phyloP scores from a whole-genome alignment of 805 yeast species.

The Ogataea pilisensis region DNA sequence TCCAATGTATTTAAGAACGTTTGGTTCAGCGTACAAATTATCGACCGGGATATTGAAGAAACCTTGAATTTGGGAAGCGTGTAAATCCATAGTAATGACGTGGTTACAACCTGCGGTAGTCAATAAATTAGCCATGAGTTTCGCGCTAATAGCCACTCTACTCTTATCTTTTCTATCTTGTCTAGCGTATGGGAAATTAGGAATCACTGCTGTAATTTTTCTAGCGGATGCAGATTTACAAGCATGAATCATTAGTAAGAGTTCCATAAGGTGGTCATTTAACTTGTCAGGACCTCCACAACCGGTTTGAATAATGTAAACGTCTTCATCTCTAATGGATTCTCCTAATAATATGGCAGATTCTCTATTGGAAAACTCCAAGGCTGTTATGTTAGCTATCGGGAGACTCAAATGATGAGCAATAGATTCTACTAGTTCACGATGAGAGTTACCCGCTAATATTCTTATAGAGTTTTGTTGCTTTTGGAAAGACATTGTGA shows the following conservation, averaged over 20 bases:
- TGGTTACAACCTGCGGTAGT: slow-evolving; percentile 95
- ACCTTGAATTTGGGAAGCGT: slow-evolving; percentile 97
- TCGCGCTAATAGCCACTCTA: slow-evolving; percentile 95
- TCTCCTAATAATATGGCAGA: slow-evolving; percentile 86
- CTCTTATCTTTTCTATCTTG: slow-evolving; percentile 96
- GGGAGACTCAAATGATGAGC: slow-evolving; percentile 61
- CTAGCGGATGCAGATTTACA: slow-evolving; percentile 96
- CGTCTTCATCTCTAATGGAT: slow-evolving; percentile 87
- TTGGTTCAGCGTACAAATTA: slow-evolving; percentile 92
- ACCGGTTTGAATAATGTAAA: slow-evolving; percentile 80
- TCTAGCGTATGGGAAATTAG: slow-evolving; percentile 95
- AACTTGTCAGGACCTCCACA: slow-evolving; percentile 72
- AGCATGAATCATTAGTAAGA: slow-evolving; percentile 86
- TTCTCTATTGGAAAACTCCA: slow-evolving; percentile 83
- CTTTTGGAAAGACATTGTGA: slow-evolving; percentile 29
- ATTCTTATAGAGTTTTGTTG: slow-evolving; percentile 45
- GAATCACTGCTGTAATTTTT: slow-evolving; percentile 89
- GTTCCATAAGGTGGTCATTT: slow-evolving; percentile 83
- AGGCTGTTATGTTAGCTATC: slow-evolving; percentile 72
- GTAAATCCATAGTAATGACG: slow-evolving; percentile 94
- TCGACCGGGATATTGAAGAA: slow-evolving; percentile 94
- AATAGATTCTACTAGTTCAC: slow-evolving; percentile 71
- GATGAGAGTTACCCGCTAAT: slow-evolving; percentile 72
- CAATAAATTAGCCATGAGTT: slow-evolving; percentile 83
- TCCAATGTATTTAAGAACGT: slow-evolving; percentile 75